A percentile compares a stretch with the other conserved stretches of the same genome.
These are phyloP conservation scores for Thinopyrum elongatum DNA, from an alignment of 176 grass and related monocot species.

Conservation along the genomic window DNA sequence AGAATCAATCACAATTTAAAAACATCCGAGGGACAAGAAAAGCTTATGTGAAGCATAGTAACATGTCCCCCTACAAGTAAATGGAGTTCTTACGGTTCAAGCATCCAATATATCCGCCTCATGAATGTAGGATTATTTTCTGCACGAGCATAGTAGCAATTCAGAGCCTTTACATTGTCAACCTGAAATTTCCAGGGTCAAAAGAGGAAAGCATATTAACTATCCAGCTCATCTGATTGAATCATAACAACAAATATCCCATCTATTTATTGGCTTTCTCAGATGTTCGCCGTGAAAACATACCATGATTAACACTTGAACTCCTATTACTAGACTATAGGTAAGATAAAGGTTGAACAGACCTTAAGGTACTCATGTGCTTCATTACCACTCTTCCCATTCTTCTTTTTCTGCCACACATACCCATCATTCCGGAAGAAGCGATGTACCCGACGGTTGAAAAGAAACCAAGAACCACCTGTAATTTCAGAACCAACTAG, in stretches of 20 bases:
- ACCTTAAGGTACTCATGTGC: slow-evolving; percentile 92
- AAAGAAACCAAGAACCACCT: slow-evolving; percentile 95
- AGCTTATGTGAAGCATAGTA: background rate
- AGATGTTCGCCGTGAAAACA: background rate
- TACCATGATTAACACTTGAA: background rate
- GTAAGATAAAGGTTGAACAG: background rate
- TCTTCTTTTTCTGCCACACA: slow-evolving; percentile 70
- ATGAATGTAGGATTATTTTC: slow-evolving; percentile 58
- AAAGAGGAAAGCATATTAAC: slow-evolving; percentile 15
- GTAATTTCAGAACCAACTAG: slow-evolving; percentile 15
- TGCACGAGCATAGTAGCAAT: slow-evolving; percentile 78
- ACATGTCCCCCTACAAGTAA: background rate
- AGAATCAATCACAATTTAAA: background rate
- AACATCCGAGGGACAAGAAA: background rate
- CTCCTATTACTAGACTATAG: background rate
- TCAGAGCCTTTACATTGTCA: slow-evolving; percentile 58
- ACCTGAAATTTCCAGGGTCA: slow-evolving; percentile 47
- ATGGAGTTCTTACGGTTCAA: slow-evolving; percentile 71
- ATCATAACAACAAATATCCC: background rate
- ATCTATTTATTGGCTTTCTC: background rate
- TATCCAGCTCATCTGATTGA: background rate
- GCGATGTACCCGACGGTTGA: slow-evolving; percentile 81
- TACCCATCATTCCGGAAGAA: slow-evolving; percentile 82
- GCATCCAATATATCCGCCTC: slow-evolving; percentile 93
- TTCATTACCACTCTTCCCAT: slow-evolving; percentile 69